Percentiles rank a stretch among this genome's conserved stretches.
phyloP scores from a whole-genome alignment of 441 rosid genomes.

The Macaranga tanarius region DNA sequence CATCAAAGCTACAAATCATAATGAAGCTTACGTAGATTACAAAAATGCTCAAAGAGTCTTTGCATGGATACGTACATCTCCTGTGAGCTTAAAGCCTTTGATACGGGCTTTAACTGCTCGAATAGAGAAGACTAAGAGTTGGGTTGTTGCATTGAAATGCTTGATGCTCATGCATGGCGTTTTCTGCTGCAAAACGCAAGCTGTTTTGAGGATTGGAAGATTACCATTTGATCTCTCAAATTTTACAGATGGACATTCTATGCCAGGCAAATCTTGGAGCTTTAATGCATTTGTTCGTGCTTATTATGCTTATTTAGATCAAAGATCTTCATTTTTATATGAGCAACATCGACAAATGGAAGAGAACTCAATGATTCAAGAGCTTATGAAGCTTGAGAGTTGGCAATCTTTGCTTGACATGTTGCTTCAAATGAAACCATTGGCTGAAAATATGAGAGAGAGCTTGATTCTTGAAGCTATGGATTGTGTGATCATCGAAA shows the following conservation, averaged over 20 bases:
- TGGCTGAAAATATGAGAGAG: slow-evolving; percentile 41
- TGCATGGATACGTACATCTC: slow-evolving; percentile 59
- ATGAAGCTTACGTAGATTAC: slow-evolving; percentile 55
- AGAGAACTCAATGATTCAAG: slow-evolving; percentile 23
- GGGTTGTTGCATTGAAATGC: slow-evolving; percentile 78
- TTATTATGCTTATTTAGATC: slow-evolving; percentile 57
- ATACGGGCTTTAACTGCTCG: slow-evolving; percentile 43
- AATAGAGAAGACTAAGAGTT: slow-evolving; percentile 52
- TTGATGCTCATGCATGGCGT: slow-evolving; percentile 75
- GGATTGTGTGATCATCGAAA: slow-evolving; percentile 60
- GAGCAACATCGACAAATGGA: slow-evolving; percentile 12
- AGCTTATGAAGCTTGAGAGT: slow-evolving; percentile 42
- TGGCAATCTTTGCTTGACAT: slow-evolving; percentile 48
- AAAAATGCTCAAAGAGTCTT: slow-evolving; percentile 60
- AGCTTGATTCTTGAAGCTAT: slow-evolving; percentile 57
- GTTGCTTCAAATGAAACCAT: slow-evolving; percentile 52
- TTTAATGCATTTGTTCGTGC: slow-evolving; percentile 54
- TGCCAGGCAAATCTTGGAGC: slow-evolving; percentile 42
- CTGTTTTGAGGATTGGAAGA: slow-evolving; percentile 45
- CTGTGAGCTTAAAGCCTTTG: slow-evolving; percentile 53
- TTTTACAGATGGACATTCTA: slow-evolving; percentile 49
- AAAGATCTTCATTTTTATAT: slow-evolving; percentile 39
- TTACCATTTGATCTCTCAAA: slow-evolving; percentile 67
- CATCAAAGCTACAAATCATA: slow-evolving; percentile 77
- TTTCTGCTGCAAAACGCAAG: slow-evolving; percentile 48